These are phyloP conservation scores for Closterium sp. DNA, from an alignment of 139 green algal species.

Conservation along the genomic window DNA sequence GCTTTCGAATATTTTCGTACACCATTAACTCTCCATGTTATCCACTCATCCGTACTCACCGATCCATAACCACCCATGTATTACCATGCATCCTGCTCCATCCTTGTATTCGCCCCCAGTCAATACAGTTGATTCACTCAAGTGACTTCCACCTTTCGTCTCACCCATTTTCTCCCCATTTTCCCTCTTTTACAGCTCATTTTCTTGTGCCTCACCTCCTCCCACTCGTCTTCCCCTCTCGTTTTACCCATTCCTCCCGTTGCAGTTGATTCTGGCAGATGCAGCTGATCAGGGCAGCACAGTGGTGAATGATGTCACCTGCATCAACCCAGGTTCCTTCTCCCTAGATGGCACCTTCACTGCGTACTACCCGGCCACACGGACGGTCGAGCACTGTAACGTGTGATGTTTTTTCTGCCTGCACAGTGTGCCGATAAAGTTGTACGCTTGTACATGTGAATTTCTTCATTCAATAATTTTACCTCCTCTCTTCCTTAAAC, in stretches of 20 bases:
- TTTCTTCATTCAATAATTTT: too few species aligned
- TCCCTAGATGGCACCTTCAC: conserved; percentile 28
- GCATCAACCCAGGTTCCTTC: conserved; percentile 43
- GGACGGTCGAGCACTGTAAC: conserved; percentile 1
- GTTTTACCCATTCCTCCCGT: background rate
- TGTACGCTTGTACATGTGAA: too few species aligned
- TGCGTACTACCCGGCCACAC: conserved; percentile 34
- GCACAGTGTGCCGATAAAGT: too few species aligned
- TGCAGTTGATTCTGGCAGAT: conserved; percentile 33
- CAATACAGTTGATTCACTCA: too few species aligned
- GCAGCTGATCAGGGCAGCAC: conserved; percentile 21
- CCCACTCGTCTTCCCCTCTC: too few species aligned
- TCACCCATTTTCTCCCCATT: too few species aligned
- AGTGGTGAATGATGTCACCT: conserved; percentile 15
- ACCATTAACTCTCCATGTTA: background rate
- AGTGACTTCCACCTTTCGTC: too few species aligned
- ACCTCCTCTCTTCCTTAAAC: too few species aligned
- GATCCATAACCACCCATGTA: background rate
- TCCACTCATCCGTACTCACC: background rate
- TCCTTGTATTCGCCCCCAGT: background rate
- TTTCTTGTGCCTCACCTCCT: too few species aligned
- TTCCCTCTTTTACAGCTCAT: too few species aligned
- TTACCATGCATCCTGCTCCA: background rate
- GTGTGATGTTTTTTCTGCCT: too few species aligned
- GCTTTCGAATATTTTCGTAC: too few species aligned